Conservation (phyloP, 352 stramenopile species). For the Phytophthora syringae region DNA sequence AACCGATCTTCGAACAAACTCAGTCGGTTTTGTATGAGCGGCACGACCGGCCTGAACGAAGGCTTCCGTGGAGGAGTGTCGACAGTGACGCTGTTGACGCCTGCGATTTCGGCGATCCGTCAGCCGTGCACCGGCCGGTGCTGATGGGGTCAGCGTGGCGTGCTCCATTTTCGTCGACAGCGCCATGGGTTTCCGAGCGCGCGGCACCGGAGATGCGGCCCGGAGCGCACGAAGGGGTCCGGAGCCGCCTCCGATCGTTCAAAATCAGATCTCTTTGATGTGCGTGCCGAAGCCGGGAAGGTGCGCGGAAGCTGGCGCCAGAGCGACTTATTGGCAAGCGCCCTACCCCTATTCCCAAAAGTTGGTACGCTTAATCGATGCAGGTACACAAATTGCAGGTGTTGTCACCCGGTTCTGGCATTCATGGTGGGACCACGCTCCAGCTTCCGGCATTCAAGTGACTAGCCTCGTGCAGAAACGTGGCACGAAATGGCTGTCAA, state of each 20-base stretch:
- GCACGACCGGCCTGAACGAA: constrained; percentile 17
- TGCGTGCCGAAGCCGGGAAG: constrained; percentile 4
- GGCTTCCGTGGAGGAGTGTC: constrained; percentile 2
- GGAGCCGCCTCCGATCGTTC: constrained; percentile 8
- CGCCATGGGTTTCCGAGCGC: constrained; percentile 6
- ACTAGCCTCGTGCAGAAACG: neutral
- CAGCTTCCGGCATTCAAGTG: constrained; percentile 5
- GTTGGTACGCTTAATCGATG: neutral
- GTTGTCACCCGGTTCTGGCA: constrained; percentile 6
- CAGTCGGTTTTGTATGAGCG: constrained; percentile 25
- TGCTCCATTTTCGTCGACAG: constrained; percentile 7
- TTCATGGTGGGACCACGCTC: constrained; percentile 3
- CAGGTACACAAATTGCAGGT: constrained; percentile 8
- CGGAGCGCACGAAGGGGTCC: constrained; percentile 1
- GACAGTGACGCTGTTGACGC: constrained; percentile 1
- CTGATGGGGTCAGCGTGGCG: neutral
- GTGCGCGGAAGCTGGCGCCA: constrained; percentile 8
- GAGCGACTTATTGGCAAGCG: constrained; percentile 30
- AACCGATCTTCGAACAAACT: constrained; percentile 35
- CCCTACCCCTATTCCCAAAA: neutral
- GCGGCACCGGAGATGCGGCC: neutral
- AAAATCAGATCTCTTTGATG: constrained; percentile 24
- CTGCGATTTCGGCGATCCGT: constrained; percentile 1
- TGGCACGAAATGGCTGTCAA: constrained; percentile 2
- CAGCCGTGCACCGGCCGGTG: neutral